Conservation (phyloP, 2,329 filamentous ascomycete species). For the Sporothrix protearum region DNA sequence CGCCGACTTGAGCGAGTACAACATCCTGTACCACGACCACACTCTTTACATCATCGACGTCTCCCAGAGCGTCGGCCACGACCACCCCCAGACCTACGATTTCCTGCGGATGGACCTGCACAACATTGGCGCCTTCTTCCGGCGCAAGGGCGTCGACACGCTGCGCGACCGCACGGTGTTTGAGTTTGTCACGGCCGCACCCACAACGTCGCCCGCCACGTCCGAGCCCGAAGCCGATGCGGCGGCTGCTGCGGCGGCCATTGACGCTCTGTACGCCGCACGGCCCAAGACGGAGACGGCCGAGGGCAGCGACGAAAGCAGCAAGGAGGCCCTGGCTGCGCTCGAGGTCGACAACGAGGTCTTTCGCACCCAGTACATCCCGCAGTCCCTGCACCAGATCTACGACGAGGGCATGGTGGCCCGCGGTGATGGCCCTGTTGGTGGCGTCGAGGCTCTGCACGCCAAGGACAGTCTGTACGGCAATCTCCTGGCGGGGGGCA, state of each 20-base stretch:
- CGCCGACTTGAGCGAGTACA: conserved; percentile 97
- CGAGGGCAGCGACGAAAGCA: conserved; percentile 25
- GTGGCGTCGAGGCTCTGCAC: conserved; percentile 66
- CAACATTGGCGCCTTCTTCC: conserved; percentile 92
- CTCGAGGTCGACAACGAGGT: conserved; percentile 83
- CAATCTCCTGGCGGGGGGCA: conserved; percentile 72
- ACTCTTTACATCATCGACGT: conserved; percentile 94
- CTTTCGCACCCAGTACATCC: conserved; percentile 94
- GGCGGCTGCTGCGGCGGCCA: conserved; percentile 48
- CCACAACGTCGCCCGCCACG: conserved; percentile 51
- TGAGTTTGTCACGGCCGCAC: conserved; percentile 70
- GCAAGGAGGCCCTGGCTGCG: conserved; percentile 43
- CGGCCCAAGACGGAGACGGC: conserved; percentile 43
- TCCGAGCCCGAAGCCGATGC: conserved; percentile 43
- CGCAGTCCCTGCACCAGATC: conserved; percentile 90
- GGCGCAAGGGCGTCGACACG: conserved; percentile 75
- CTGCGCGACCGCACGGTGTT: conserved; percentile 78
- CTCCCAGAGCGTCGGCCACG: conserved; percentile 93
- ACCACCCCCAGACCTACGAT: conserved; percentile 87
- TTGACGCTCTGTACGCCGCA: conserved; percentile 65
- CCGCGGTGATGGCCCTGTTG: conserved; percentile 14
- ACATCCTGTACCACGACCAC: conserved; percentile 81
- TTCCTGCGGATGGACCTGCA: conserved; percentile 98
- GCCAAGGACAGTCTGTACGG: conserved; percentile 57
- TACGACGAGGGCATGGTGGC: conserved; percentile 88